Evolutionary conservation across 2,329 filamentous ascomycete genomes (phyloP), one percentile per base, ranked within the genome.

Genomic region (Alternaria novae-zelandiae): DNA sequence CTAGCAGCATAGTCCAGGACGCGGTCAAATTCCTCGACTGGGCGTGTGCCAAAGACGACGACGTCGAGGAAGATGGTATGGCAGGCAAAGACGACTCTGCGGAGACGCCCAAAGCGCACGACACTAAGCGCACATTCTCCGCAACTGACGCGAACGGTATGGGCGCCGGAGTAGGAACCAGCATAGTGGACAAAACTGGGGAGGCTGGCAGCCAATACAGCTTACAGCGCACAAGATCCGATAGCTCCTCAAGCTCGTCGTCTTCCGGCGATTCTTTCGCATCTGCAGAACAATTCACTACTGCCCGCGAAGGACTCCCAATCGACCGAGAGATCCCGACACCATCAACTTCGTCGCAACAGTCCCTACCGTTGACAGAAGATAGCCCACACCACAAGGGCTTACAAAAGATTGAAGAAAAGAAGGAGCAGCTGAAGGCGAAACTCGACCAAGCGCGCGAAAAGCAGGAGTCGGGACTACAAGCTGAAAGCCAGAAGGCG

Each of bases 1-100:
- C 94, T 0, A 88, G 86, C 11, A 92, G 92, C 36, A 96, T 97
- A 70, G 86, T 93, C 25, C 85, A 85, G 45, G 94, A 97, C 77
- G 91, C 93, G 0, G 86, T 86, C 57, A 96, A 94, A 78, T 96
- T 97, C 70, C 78, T 96, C 13, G 87, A 93, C 61, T 97, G 94
- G 94, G 90, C 89, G 4, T 86, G 85, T 66, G 81, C 83, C 30
- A 83, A 83, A 58, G 82, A 85, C 10, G 81, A 84, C 8, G 72
- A 80, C 6, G 70, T 44, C 8, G 58, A 59, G 23, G 50, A 26
- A 10, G 54, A 50, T 17, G 57, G 20, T 8, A 47, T 47, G 8
- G 15, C 54, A 21, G 80, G 81, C 15, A 72, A 80, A 11, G 69
- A 74, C 60, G 59, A 63, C 25, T 59, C 61, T 15, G 51, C 54